Evolutionary conservation across 495 filamentous ascomycete species (phyloP), one percentile per base, ranked within the genome.

Genomic region (Letharia columbiana): DNA sequence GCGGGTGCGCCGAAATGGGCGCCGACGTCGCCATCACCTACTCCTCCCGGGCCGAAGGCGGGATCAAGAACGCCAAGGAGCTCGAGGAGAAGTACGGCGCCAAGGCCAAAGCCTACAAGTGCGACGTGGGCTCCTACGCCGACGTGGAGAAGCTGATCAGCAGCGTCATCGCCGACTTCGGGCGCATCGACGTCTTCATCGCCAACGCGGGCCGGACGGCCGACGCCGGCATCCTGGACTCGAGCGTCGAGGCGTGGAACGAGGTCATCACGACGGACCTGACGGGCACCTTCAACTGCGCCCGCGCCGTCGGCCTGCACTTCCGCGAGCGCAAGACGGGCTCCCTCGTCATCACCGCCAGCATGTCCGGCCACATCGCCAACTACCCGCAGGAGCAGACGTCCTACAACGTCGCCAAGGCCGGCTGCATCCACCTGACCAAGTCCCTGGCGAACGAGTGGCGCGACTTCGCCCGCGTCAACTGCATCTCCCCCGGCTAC

Each of bases 371-470:
- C 18, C 87, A 89, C 76, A 86, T 91, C 65, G 89, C 83, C 76
- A 91, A 91, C 75, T 89, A 80, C 77, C 88, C 89, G 3, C 88
- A 90, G 74, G 86, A 90, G 73, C 89, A 91, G 76, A 89, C 87
- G 17, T 83, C 81, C n/a, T 91, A 91, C 80, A 91, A 91, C 72
- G 86, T 87, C 40, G 87, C 88, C 69, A 91, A 91, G 79, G 87
- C 89, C 6, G 80, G 77, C 33, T 80, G 71, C 45, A 79, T 84
- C 65, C 81, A 84, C 70, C 73, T 85, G 73, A 81, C 81, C 13
- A 71, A 75, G 7, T 88, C 84, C 60, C 75, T 91, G 63, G 88
- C 88, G 58, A 88, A 88, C 74, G 88, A 90, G 73, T 91, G 88
- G 88, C 78, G 88, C 62, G 87, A 87, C 72, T 92, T 92, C 73